Evolutionary conservation across 1,139 yeast species (phyloP).

Genomic region (Kurtzmaniella quercitrusa): DNA sequence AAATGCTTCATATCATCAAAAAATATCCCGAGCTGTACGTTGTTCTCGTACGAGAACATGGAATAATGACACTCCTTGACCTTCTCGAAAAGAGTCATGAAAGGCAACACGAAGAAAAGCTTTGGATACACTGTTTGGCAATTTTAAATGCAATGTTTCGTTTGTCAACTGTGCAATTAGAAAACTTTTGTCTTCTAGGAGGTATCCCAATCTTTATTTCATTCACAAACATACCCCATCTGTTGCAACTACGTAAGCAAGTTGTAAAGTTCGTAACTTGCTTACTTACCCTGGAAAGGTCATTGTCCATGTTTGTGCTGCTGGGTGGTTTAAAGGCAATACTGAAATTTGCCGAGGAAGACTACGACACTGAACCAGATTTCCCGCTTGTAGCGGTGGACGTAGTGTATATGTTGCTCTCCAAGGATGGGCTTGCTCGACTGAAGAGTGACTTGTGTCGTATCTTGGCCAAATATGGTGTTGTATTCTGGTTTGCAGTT

Average conservation of each 20-base stretch:
- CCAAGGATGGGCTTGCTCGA: conserved; percentile 35
- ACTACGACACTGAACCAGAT: conserved; percentile 40
- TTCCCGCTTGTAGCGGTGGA: conserved; percentile 47
- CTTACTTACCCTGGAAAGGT: conserved; percentile 33
- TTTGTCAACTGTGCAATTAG: conserved; percentile 33
- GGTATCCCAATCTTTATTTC: conserved; percentile 42
- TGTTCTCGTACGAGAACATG: conserved; percentile 45
- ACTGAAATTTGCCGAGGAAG: conserved; percentile 52
- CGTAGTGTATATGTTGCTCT: conserved; percentile 40
- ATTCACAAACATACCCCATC: conserved; percentile 27
- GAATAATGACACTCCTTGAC: conserved; percentile 45
- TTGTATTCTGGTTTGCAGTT: conserved; percentile 47
- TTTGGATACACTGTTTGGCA: conserved; percentile 40
- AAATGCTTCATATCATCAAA: conserved; percentile 38
- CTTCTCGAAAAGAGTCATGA: conserved; percentile 39
- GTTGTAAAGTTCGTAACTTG: conserved; percentile 42
- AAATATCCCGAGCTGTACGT: conserved; percentile 42
- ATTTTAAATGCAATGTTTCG: conserved; percentile 39
- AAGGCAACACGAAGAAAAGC: conserved; percentile 24
- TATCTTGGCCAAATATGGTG: conserved; percentile 46
- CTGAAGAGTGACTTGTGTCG: conserved; percentile 54
- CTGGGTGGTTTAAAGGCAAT: conserved; percentile 55
- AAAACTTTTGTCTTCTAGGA: conserved; percentile 52
- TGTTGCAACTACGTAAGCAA: conserved; percentile 34
- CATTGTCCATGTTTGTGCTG: conserved; percentile 48